Conservation (phyloP, 345 rosid species). For the Kandelia obovata region DNA sequence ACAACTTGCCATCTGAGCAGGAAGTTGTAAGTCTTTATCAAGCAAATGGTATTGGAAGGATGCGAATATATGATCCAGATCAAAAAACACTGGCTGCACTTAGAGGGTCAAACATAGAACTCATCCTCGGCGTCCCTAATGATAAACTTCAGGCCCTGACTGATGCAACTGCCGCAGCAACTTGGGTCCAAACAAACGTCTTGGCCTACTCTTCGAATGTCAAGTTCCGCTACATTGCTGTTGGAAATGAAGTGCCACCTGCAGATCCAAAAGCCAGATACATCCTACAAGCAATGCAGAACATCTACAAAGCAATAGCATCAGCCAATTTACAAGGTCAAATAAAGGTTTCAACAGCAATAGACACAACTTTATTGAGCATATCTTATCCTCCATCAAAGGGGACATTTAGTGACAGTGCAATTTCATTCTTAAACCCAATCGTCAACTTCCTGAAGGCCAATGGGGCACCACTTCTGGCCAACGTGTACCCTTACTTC, state of each 20-base stretch:
- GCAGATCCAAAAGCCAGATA: slow-evolving; percentile 12
- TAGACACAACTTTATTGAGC: slow-evolving; percentile 12
- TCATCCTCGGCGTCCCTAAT: slow-evolving; percentile 31
- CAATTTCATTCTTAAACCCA: slow-evolving; percentile 23
- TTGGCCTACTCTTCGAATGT: slow-evolving; percentile 28
- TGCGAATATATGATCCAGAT: slow-evolving; percentile 41
- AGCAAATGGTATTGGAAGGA: slow-evolving; percentile 26
- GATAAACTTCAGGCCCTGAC: slow-evolving; percentile 30
- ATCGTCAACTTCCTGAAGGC: slow-evolving; percentile 20
- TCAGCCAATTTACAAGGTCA: slow-evolving; percentile 19
- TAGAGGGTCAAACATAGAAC: slow-evolving; percentile 35
- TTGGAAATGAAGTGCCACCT: slow-evolving; percentile 45
- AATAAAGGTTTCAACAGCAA: slow-evolving; percentile 42
- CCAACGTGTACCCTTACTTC: slow-evolving; percentile 29
- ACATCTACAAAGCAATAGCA: slow-evolving; percentile 19
- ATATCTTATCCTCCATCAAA: slow-evolving; percentile 32
- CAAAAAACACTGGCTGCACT: slow-evolving; percentile 42
- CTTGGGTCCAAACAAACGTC: slow-evolving; percentile 38
- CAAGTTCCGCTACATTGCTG: slow-evolving; percentile 46
- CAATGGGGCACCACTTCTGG: slow-evolving; percentile 23
- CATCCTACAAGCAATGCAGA: slow-evolving; percentile 31
- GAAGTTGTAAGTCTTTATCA: slow-evolving; percentile 33
- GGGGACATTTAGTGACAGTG: slow-evolving; percentile 12
- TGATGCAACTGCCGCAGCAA: slow-evolving; percentile 17
- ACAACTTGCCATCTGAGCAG: slow-evolving; percentile 32